Percentiles rank a stretch among this genome's conserved stretches.
Evolutionary conservation across 2,329 filamentous ascomycete species (phyloP).

Genomic region (Alternaria ventricosa): DNA sequence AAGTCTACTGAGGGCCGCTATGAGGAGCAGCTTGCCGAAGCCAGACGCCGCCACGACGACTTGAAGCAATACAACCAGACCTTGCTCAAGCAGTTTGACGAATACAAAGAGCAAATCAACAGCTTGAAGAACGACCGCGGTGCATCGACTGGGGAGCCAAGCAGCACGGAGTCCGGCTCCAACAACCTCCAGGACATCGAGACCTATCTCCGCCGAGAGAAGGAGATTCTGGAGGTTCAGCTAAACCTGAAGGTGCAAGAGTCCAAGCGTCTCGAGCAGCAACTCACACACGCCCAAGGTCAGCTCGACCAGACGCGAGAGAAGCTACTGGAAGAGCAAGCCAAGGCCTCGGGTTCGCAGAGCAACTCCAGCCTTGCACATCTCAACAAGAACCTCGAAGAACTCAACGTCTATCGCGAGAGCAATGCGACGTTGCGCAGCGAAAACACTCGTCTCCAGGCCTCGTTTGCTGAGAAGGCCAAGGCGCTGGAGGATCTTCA

Average conservation of each 20-base stretch:
- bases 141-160: conserved; percentile 60
- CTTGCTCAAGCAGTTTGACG: conserved; percentile 87
- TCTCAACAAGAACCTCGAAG: conserved; percentile 91
- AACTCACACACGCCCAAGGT: conserved; percentile 83
- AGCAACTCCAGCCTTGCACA: conserved; percentile 83
- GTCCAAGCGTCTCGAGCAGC: conserved; percentile 84
- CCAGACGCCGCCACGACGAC: conserved; percentile 81
- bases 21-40: conserved; percentile 81
- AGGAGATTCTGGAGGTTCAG: conserved; percentile 97
- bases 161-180: conserved; percentile 62
- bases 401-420: conserved; percentile 94
- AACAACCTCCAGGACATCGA: conserved; percentile 90
- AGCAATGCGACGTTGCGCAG: conserved; percentile 90
- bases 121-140: conserved; percentile 78
- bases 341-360: conserved; percentile 74
- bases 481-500: conserved; percentile 77
- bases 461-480: conserved; percentile 76
- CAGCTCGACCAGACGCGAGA: conserved; percentile 89
- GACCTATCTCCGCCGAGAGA: conserved; percentile 89
- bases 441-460: conserved; percentile 80
- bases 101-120: conserved; percentile 78
- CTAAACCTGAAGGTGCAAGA: conserved; percentile 89
- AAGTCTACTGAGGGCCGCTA: conserved; percentile 79
- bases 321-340: conserved; percentile 87
- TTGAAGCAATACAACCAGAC: conserved; percentile 88